phyloP scores from a whole-genome alignment of 139 green algal genomes.

The Desmodesmus armatus region DNA sequence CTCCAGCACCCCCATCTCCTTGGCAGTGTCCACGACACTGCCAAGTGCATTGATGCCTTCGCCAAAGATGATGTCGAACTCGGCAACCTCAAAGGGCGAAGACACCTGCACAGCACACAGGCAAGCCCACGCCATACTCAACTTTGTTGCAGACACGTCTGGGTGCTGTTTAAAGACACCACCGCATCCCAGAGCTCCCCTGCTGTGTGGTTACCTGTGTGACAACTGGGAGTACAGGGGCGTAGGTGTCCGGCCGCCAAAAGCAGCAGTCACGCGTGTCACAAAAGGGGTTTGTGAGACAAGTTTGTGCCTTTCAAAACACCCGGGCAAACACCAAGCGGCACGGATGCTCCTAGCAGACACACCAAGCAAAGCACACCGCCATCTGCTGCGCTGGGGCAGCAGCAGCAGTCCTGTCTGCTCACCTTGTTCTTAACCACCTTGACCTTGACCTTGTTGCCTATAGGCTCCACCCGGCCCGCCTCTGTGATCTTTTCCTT shows the following conservation, averaged over 20 bases:
- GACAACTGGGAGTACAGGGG: too few species aligned
- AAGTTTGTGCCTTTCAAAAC: too few species aligned
- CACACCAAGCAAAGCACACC: background rate
- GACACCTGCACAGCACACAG: slow-evolving; percentile 25
- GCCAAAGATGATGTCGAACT: slow-evolving; percentile 95
- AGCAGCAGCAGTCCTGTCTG: background rate
- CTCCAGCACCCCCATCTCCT: slow-evolving; percentile 75
- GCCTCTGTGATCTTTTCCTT: slow-evolving; percentile 76
- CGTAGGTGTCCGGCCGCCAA: too few species aligned
- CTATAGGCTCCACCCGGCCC: slow-evolving; percentile 57
- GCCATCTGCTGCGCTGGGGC: background rate
- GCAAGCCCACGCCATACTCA: too few species aligned
- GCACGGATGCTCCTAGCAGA: background rate
- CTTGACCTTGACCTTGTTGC: slow-evolving; percentile 79
- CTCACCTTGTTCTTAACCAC: slow-evolving; percentile 97
- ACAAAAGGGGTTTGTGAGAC: too few species aligned
- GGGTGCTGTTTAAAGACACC: too few species aligned
- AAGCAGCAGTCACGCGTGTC: too few species aligned
- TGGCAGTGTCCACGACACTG: slow-evolving; percentile 86
- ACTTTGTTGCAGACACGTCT: too few species aligned
- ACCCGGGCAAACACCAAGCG: too few species aligned
- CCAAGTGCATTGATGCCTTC: slow-evolving; percentile 80
- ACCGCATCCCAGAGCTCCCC: too few species aligned
- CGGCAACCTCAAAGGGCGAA: slow-evolving; percentile 48
- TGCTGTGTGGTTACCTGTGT: too few species aligned